Base-by-base conservation (phyloP, 306 rosid species). In the Prosopis cineraria region DNA sequence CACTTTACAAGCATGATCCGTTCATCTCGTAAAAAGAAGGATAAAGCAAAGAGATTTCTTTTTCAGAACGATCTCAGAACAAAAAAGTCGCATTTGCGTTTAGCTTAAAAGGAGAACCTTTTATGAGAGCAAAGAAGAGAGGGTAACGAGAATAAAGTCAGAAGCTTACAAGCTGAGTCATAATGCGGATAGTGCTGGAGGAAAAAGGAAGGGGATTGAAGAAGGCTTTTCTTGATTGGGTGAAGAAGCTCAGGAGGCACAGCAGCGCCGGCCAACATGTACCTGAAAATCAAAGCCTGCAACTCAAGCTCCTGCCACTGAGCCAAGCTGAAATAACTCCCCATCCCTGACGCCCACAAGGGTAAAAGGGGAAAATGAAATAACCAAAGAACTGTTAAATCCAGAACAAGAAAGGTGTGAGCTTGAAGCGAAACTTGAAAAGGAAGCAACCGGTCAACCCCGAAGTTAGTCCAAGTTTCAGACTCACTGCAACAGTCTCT, bases 291-390 rank as follows among this genome's bases (percentile, higher is more conserved):
- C 89, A 93, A 81, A 70, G 98, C 97, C 83, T 96, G 99, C 74
- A 96, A 84, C 89, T 96, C 98, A 37, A 96, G 99, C 43, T 96
- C 99, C 69, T 96, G 97, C 98, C 93, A 88, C 86, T 96, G 99
- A 27, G 90, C 85, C 79, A 90, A 68, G 82, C 93, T 96, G 89
- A 96, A 96, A 79, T 50, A 89, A 82, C 90, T 91, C 68, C 90
- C 91, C 91, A 88, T 90, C 74, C 85, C 98, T 95, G 71, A 33
- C 43, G 33, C 8, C 20, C 48, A 68, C 5, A 76, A 65, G 27
- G 29, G 29, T 22, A 44, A 62, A 59, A 20, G 62, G 63, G 55
- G 29, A 37, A 25, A 66, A 65, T 4, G 52, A 48, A 17, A 76
- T 64, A 70, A 47, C 8, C 63, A 74, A 11, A 52, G 14, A 56